Evolutionary conservation across 2,329 filamentous ascomycete species (phyloP), one percentile per base, ranked within the genome.

Genomic region (Chrysoporthe austroafricana): DNA sequence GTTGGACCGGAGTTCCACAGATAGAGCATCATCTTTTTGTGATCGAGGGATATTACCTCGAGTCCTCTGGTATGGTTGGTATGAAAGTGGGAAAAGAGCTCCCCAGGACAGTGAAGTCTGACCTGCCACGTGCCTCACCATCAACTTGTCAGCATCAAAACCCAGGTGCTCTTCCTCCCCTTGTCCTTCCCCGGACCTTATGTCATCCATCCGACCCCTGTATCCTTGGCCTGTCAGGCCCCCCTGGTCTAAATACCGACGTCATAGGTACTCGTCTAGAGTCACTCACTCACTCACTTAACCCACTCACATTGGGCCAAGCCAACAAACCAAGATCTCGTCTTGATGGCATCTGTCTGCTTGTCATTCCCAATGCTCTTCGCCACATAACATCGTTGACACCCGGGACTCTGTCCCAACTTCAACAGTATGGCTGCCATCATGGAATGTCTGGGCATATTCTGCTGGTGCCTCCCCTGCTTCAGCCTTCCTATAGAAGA

Each of bases 391-490:
- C 32, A 26, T 32, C 9, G 54, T 57, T 7, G 54, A n/a, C 3
- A 13, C 14, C 32, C 16, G 54, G 54, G 54, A 36, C 16, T 39
- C 7, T 21, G 54, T 57, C 54, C 54, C 54, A 21, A 60, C n/a
- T 46, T 16, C 8, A n/a, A 26, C 14, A 54, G 18, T 46, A 70
- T 70, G 68, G 66, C 66, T 42, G 66, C 62, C 50, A 63, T 70
- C 39, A 66, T 32, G 4, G 68, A 70, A 60, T 64, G 67, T 32
- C 34, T 69, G 57, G 43, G 69, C 46, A 66, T 68, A n/a, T 64
- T 70, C 62, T 78, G 67, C 77, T 91, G 82, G 84, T 87, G 71
- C 90, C 63, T 70, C 1, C 68, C 88, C 48, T 93, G 90, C 78
- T 90, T 91, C 39, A 42, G 39, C 73, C 88, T 89, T 58, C 81